These are phyloP conservation scores for Arabis alpina DNA, from an alignment of 345 rosid species.

Conservation along the genomic window DNA sequence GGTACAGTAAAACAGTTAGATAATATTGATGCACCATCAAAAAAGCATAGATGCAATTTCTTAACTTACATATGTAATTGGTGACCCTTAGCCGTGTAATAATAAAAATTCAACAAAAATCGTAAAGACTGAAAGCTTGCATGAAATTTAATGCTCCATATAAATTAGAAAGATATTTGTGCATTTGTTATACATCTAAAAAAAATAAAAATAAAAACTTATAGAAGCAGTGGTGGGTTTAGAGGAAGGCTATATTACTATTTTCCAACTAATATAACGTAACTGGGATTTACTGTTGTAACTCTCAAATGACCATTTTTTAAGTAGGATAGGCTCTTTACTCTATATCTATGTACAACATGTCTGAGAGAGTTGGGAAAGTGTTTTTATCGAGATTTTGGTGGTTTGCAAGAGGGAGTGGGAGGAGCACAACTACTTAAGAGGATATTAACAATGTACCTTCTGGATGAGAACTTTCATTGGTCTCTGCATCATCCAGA, in stretches of 20 bases:
- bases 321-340: constrained; percentile 25
- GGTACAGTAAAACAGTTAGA: constrained; percentile 25
- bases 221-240: neutral
- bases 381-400: neutral
- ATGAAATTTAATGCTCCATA: constrained; percentile 19
- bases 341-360: constrained; percentile 13
- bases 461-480: constrained; percentile 80
- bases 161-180: constrained; percentile 24
- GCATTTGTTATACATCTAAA: constrained; percentile 30
- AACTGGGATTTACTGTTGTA: constrained; percentile 19
- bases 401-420: constrained; percentile 13
- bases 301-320: constrained; percentile 6
- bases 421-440: constrained; percentile 1
- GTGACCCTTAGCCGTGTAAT: constrained; percentile 6
- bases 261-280: constrained; percentile 2
- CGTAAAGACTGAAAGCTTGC: constrained; percentile 20
- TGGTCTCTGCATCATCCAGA: constrained; percentile 72
- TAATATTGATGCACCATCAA: constrained; percentile 23
- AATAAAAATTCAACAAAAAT: neutral
- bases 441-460: constrained; percentile 49
- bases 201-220: neutral
- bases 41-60: constrained; percentile 25
- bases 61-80: constrained; percentile 6
- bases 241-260: constrained; percentile 1
- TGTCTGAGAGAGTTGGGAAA: constrained; percentile 8